Evolutionary conservation across 106 monocot species (phyloP).

Genomic region (Vanilla planifolia): DNA sequence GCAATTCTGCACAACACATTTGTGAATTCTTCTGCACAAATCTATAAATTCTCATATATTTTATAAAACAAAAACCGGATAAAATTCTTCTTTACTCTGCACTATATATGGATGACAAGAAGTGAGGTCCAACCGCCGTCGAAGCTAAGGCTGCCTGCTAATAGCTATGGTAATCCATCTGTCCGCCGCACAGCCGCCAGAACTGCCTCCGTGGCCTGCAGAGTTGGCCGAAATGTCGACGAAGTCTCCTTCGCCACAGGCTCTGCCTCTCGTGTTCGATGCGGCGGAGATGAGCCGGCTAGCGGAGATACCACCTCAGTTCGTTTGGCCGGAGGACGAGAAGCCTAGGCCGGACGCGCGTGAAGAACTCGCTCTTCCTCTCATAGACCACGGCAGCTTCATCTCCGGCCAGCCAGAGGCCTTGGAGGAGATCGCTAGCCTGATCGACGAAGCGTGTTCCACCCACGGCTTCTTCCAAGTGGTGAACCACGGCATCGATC

Average conservation of each 20-base stretch:
- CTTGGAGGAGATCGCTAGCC: slow-evolving; percentile 8
- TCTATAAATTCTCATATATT: too few relatives aligned
- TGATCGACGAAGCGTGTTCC: slow-evolving; percentile 49
- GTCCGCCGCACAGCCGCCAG: not conserved
- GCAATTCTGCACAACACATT: too few relatives aligned
- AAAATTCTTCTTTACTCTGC: too few relatives aligned
- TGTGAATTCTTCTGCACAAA: too few relatives aligned
- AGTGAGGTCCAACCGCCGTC: too few relatives aligned
- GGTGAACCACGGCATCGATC: slow-evolving; percentile 70
- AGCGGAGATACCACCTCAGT: slow-evolving; percentile 44
- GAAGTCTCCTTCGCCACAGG: not conserved
- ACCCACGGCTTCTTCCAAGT: slow-evolving; percentile 94
- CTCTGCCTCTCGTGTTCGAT: slow-evolving; percentile 34
- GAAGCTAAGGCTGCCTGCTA: not conserved
- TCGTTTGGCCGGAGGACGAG: slow-evolving; percentile 67
- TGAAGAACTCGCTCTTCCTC: slow-evolving; percentile 55
- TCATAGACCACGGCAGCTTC: slow-evolving; percentile 51
- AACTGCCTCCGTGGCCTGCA: not conserved
- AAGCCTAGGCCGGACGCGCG: slow-evolving; percentile 35
- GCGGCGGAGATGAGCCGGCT: slow-evolving; percentile 27
- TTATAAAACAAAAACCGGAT: too few relatives aligned
- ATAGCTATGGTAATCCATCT: not conserved
- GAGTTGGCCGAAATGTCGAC: not conserved
- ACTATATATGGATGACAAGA: too few relatives aligned
- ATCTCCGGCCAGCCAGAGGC: slow-evolving; percentile 14